Evolutionary conservation across 768 basidiomycete species (phyloP).

Genomic region (Calocybe cyanea): DNA sequence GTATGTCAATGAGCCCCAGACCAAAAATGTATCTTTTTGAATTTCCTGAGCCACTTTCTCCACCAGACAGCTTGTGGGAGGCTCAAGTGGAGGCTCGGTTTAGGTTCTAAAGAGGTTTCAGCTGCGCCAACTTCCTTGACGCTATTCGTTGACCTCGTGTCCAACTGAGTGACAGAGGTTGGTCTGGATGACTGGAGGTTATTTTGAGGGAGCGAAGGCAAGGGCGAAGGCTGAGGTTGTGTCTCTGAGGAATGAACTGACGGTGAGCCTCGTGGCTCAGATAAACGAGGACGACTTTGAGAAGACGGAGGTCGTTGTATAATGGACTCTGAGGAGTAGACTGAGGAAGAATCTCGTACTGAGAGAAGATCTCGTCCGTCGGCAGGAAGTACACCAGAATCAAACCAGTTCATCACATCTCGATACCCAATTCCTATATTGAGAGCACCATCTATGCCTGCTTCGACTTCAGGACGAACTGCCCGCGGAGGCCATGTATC

Average conservation of each 20-base stretch:
- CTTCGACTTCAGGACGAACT: slow-evolving; percentile 32
- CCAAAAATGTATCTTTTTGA: slow-evolving; percentile 24
- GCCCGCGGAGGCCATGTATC: slow-evolving; percentile 26
- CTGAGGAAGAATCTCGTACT: slow-evolving; percentile 31
- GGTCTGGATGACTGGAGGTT: slow-evolving; percentile 23
- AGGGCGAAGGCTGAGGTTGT: slow-evolving; percentile 25
- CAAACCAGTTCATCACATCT: slow-evolving; percentile 37
- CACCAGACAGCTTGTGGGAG: slow-evolving; percentile 27
- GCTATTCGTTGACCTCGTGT: slow-evolving; percentile 16
- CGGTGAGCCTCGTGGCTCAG: too few relatives aligned
- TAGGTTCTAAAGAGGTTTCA: slow-evolving; percentile 2
- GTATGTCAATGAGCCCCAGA: slow-evolving; percentile 19
- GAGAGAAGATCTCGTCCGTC: slow-evolving; percentile 11
- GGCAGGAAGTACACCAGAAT: slow-evolving; percentile 31
- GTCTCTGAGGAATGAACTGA: slow-evolving; percentile 17
- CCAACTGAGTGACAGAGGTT: slow-evolving; percentile 17
- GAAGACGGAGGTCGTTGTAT: not conserved
- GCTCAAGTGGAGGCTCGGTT: too few relatives aligned
- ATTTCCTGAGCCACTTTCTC: slow-evolving; percentile 23
- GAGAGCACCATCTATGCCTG: slow-evolving; percentile 34
- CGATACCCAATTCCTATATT: slow-evolving; percentile 35
- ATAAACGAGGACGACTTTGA: too few relatives aligned
- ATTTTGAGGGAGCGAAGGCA: slow-evolving; percentile 15
- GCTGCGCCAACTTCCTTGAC: slow-evolving; percentile 5
- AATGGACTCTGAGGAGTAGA: slow-evolving; percentile 28